Evolutionary conservation across 306 rosid species (phyloP).

Genomic region (Castanospermum australe): DNA sequence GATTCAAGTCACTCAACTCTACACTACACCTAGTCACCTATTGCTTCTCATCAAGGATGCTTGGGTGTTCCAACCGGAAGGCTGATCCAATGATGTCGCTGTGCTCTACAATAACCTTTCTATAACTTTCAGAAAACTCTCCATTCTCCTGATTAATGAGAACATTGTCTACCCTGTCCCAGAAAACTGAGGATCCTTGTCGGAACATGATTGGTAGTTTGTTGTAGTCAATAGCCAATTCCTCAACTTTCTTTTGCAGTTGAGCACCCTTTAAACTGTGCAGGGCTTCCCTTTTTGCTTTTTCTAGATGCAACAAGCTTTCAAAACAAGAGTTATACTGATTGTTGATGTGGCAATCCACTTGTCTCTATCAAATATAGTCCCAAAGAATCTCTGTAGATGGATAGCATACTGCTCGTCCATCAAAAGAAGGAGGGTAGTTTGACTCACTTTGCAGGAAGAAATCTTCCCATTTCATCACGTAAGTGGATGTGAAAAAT

Average conservation of each 20-base stretch:
- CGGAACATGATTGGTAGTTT: slow-evolving; percentile 51
- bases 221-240: slow-evolving; percentile 48
- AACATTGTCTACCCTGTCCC: slow-evolving; percentile 35
- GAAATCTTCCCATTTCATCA: slow-evolving; percentile 51
- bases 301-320: slow-evolving; percentile 63
- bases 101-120: slow-evolving; percentile 38
- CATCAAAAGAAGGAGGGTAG: slow-evolving; percentile 60
- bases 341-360: slow-evolving; percentile 72
- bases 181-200: slow-evolving; percentile 54
- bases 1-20: too few species aligned
- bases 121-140: neutral
- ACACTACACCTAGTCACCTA: too few species aligned
- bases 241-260: too few species aligned
- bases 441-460: slow-evolving; percentile 44
- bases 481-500: slow-evolving; percentile 53
- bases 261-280: slow-evolving; percentile 53
- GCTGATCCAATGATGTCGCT: slow-evolving; percentile 48
- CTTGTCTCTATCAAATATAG: slow-evolving; percentile 72
- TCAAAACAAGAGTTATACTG: slow-evolving; percentile 76
- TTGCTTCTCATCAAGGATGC: slow-evolving; percentile 46
- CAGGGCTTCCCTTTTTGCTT: slow-evolving; percentile 58
- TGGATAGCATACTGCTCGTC: slow-evolving; percentile 66
- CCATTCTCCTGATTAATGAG: neutral
- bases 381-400: slow-evolving; percentile 51
- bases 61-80: slow-evolving; percentile 50